Evolutionary conservation across 768 basidiomycete genomes (phyloP), one percentile per base, ranked within the genome.

Genomic region (Lactifluus piperatus): DNA sequence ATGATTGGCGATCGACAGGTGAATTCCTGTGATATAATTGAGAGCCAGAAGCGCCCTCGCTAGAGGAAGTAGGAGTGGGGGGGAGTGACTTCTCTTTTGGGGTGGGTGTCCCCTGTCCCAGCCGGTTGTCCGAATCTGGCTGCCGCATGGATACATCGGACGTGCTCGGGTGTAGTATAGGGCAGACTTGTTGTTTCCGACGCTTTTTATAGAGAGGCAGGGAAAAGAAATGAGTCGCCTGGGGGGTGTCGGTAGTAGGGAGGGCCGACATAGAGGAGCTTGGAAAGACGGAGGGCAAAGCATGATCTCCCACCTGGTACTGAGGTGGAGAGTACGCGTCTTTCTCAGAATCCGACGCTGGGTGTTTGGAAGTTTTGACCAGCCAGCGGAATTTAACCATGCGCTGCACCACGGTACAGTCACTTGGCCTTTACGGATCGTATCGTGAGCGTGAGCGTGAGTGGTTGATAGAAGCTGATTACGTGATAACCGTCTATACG

Each of bases 171-270:
- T 65, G 73, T 9, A 14, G 53, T 43, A 22, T 41, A 71, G 63
- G 36, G 71, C 62, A 30, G 24, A 74, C 66, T 22, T 68, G 63
- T 48, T 72, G 68, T 32, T 71, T 67, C 29, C 71, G 72, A 60
- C 79, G 83, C 64, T 79, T 84, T 66, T 75, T 79, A 85, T 84
- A 86, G 60, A 77, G 75, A 16, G 85, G 82, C 26, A 84, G 70
- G 24, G 85, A 83, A 70, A 88, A 82, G 71, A 87, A 82, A 70
- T 82, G 82, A 24, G 54, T 37, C 3, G 32, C 24, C 20, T 44
- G 50, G 2, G 81, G 78, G 13, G 79, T 74, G 13, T 78, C 77
- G 51, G 75, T 73, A 13, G 78, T 51, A n/a, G 49, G 54, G 24
- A 27, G 34, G 49, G 49, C 32, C 41, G 55, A 11, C 14, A 61